Evolutionary conservation across 148 eudicot genomes (phyloP).

Genomic region (Rhododendron simsii): DNA sequence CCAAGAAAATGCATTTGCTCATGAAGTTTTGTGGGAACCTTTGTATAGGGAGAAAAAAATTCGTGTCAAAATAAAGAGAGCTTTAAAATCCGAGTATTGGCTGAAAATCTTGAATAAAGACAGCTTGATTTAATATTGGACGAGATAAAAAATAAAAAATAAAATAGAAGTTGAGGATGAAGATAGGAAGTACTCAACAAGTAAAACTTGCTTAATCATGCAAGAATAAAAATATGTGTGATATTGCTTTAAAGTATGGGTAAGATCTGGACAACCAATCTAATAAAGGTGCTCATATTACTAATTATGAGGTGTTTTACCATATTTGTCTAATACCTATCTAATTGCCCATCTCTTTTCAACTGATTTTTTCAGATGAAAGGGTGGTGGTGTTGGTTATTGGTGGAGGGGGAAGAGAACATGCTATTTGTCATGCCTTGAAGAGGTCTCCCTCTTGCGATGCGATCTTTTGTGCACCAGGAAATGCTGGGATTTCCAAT

Average conservation of each 20-base stretch:
- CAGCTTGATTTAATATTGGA: not conserved
- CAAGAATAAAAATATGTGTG: not conserved
- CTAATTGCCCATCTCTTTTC: not conserved
- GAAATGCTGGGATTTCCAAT: constrained; percentile 86
- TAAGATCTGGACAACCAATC: not conserved
- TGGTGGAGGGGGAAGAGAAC: constrained; percentile 99
- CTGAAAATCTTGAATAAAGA: not conserved
- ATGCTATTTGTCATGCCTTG: constrained; percentile 84
- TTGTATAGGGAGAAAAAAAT: too few species aligned
- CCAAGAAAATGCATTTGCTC: not conserved
- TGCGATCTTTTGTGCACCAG: constrained; percentile 77
- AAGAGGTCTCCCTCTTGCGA: constrained; percentile 67
- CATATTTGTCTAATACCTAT: not conserved
- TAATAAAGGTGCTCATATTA: not conserved
- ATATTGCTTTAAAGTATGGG: not conserved
- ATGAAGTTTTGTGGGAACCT: not conserved
- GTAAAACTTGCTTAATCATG: not conserved
- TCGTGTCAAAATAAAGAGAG: not conserved
- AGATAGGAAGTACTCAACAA: not conserved
- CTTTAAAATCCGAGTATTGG: not conserved
- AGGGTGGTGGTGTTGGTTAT: constrained; percentile 70
- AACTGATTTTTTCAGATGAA: constrained; percentile 43
- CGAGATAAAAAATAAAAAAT: not conserved
- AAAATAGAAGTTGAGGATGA: not conserved
- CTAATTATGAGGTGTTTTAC: not conserved